These are phyloP conservation scores for Leucosporidium creatinivorum DNA, from an alignment of 768 basidiomycete genomes.

Conservation along the genomic window DNA sequence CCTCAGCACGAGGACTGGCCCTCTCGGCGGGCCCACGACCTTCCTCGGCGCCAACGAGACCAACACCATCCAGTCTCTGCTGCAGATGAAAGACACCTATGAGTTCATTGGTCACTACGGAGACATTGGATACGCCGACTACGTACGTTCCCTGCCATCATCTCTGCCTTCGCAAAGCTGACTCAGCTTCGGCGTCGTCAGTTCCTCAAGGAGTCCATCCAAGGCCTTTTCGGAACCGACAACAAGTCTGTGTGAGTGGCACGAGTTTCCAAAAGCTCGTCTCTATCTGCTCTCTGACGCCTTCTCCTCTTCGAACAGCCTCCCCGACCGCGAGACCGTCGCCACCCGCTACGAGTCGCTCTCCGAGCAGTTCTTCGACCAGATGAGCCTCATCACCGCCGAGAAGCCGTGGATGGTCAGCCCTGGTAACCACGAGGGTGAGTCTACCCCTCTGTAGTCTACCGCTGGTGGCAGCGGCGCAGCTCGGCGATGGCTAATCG, in stretches of 20 bases:
- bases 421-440: constrained; percentile 38
- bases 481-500: no score
- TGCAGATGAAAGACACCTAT: constrained; percentile 14
- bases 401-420: constrained; percentile 37
- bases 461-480: no score
- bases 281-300: no score
- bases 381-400: constrained; percentile 31
- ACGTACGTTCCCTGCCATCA: neutral
- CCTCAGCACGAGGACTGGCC: constrained; percentile 13
- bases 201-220: constrained; percentile 9
- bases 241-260: neutral
- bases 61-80: constrained; percentile 30
- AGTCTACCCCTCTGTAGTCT: no score
- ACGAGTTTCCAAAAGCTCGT: no score
- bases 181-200: neutral
- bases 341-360: constrained; percentile 19
- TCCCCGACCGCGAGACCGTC: neutral
- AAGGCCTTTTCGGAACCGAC: constrained; percentile 11
- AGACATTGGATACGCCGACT: constrained; percentile 11
- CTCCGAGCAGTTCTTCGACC: constrained; percentile 32
- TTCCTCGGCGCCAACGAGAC: constrained; percentile 16
- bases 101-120: constrained; percentile 13
- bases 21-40: constrained; percentile 13
- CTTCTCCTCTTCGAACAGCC: no score
- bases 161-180: neutral